Percentiles rank a stretch among this genome's conserved stretches.
phyloP scores from a whole-genome alignment of 345 rosid species.

The Syzygium aromaticum region DNA sequence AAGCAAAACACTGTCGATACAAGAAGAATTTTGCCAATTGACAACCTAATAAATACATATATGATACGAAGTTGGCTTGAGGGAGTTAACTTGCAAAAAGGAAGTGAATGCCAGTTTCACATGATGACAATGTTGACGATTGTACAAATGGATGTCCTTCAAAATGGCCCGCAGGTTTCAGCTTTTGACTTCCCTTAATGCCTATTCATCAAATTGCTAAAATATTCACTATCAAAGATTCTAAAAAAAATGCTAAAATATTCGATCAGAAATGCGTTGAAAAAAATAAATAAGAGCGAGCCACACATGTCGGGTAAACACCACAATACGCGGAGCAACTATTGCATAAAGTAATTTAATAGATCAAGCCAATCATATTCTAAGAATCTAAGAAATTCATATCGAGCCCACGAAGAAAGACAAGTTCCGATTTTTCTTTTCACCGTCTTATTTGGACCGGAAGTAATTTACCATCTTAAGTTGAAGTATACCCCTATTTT shows the following conservation, averaged over 20 bases:
- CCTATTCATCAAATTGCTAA: not conserved
- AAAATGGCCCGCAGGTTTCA: not conserved
- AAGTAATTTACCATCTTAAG: not conserved
- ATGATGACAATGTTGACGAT: not conserved
- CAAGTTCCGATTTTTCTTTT: not conserved
- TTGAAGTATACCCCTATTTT: not conserved
- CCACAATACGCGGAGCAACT: not conserved
- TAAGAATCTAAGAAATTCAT: not conserved
- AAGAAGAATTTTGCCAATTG: not conserved
- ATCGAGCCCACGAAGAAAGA: fast-evolving
- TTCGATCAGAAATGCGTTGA: not conserved
- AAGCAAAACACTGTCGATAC: not conserved
- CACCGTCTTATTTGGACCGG: not conserved
- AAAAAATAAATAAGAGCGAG: not conserved
- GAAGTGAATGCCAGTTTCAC: too few species aligned
- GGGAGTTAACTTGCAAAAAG: too few species aligned
- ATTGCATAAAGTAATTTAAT: not conserved
- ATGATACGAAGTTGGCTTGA: too few species aligned
- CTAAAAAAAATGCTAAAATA: not conserved
- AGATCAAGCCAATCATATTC: not conserved
- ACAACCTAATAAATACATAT: not conserved
- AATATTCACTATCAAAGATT: not conserved
- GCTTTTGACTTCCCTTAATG: not conserved
- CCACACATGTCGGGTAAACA: not conserved
- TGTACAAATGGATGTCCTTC: not conserved